Evolutionary conservation across 495 filamentous ascomycete species (phyloP).

Genomic region (Talaromyces nanjingensis): DNA sequence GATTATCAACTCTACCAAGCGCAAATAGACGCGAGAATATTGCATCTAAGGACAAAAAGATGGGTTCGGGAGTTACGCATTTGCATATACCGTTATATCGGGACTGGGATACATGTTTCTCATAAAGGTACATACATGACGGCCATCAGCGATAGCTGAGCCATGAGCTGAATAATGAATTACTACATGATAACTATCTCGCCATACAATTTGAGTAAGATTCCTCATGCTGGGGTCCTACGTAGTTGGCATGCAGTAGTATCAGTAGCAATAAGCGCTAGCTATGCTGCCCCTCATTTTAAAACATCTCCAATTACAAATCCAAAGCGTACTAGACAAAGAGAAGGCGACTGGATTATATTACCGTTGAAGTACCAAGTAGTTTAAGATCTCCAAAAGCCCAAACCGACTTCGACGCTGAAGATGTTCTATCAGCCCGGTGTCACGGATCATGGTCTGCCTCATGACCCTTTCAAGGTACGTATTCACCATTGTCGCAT

Average conservation of each 20-base stretch:
- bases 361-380: background rate
- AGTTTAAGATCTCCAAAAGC: background rate
- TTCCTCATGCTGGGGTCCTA: background rate
- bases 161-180: background rate
- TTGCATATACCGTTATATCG: background rate
- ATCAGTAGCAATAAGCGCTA: background rate
- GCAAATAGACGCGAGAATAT: constrained; percentile 1
- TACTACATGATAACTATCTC: background rate
- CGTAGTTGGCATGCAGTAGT: background rate
- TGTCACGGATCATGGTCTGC: constrained; percentile 27
- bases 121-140: background rate
- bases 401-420: background rate
- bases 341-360: background rate
- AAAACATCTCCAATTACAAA: background rate
- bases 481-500: background rate
- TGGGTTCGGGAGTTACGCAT: background rate
- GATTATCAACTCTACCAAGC: constrained; percentile 43
- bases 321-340: background rate
- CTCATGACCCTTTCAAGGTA: constrained; percentile 38
- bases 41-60: background rate
- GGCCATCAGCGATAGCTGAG: background rate
- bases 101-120: background rate
- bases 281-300: background rate
- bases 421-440: constrained; percentile 31
- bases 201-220: background rate